Conservation (phyloP, 345 rosid species). For the Populus deltoides region DNA sequence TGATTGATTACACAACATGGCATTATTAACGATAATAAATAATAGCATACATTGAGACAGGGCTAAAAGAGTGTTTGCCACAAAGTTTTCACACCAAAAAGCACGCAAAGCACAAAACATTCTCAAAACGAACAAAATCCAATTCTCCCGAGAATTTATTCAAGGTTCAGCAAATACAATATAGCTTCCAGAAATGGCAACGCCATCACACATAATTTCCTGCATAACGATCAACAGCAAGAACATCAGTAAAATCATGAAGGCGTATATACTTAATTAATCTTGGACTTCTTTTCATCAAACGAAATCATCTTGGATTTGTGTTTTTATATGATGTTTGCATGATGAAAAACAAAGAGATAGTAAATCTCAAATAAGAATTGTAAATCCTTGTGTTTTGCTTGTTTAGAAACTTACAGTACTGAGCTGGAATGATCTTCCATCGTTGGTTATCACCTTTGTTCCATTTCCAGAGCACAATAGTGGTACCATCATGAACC, state of each 20-base stretch:
- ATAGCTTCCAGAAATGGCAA: slow-evolving; percentile 7
- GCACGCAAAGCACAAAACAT: background rate
- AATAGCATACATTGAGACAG: background rate
- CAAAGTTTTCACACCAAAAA: background rate
- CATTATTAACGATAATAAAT: background rate
- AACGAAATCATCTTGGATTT: background rate
- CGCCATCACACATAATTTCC: background rate
- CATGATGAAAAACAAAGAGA: background rate
- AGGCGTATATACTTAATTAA: background rate
- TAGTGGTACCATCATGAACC: slow-evolving; percentile 61
- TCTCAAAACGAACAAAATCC: background rate
- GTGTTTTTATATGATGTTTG: background rate
- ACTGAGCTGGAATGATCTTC: slow-evolving; percentile 55
- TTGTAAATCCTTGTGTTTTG: background rate
- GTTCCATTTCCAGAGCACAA: slow-evolving; percentile 82
- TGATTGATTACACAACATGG: background rate
- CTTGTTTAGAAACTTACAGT: slow-evolving; percentile 50
- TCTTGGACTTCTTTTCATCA: background rate
- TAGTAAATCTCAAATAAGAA: background rate
- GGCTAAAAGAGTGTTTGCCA: background rate
- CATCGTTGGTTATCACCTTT: slow-evolving; percentile 84
- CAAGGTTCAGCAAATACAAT: background rate
- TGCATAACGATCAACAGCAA: background rate
- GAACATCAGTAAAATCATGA: background rate
- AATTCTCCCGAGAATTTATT: slow-evolving; percentile 3